A percentile compares a stretch with the other conserved stretches of the same genome.
Evolutionary conservation across 768 basidiomycete species (phyloP).

Genomic region (Suillus decipiens): DNA sequence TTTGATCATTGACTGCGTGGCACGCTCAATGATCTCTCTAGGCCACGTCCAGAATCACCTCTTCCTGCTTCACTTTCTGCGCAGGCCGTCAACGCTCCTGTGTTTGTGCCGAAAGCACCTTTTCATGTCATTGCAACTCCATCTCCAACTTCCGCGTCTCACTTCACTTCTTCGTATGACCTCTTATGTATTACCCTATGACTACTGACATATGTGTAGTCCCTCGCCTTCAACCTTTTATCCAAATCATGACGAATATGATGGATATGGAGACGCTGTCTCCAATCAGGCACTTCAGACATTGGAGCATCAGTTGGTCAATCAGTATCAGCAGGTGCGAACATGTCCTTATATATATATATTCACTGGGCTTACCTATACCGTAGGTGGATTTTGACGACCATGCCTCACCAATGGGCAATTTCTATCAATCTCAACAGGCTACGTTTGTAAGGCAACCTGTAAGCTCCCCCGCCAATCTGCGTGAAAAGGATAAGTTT

Average conservation of each 20-base stretch:
- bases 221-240: conserved; percentile 31
- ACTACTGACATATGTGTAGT: conserved; percentile 20
- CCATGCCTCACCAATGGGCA: conserved; percentile 21
- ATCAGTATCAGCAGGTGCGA: conserved; percentile 23
- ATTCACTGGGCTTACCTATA: conserved; percentile 10
- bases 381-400: conserved; percentile 36
- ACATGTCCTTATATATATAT: conserved; percentile 25
- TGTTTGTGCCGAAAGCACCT: conserved; percentile 74
- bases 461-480: conserved; percentile 41
- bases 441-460: conserved; percentile 67
- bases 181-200: conserved; percentile 1
- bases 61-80: conserved; percentile 46
- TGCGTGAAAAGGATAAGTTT: conserved; percentile 7
- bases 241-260: conserved; percentile 41
- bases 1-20: neutral
- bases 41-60: conserved; percentile 48
- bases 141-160: conserved; percentile 30
- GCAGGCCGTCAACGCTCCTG: conserved; percentile 79
- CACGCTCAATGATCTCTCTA: conserved; percentile 17
- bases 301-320: conserved; percentile 26
- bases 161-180: conserved; percentile 33
- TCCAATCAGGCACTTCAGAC: conserved; percentile 15
- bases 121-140: conserved; percentile 51
- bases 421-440: conserved; percentile 43
- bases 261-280: conserved; percentile 27